phyloP scores from a whole-genome alignment of 768 basidiomycete genomes.

The Infundibulicybe gibba region DNA sequence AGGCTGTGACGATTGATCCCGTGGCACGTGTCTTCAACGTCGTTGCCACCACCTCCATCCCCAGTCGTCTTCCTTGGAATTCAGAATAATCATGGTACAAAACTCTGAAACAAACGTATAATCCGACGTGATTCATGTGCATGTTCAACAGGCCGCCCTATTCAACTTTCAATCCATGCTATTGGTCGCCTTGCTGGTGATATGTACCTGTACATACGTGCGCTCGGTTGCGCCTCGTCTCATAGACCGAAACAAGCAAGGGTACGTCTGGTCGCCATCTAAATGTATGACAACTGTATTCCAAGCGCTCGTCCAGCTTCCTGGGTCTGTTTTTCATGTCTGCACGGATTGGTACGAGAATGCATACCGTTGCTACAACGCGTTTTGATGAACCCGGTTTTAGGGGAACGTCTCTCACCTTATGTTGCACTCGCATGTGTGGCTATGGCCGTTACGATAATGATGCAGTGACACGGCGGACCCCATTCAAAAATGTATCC shows the following conservation, averaged over 20 bases:
- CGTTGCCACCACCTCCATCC: too few species aligned
- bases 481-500: too few species aligned
- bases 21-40: too few species aligned
- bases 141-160: conserved; percentile 64
- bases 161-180: conserved; percentile 98
- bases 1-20: too few species aligned
- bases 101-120: too few species aligned
- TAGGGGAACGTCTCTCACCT: conserved; percentile 93
- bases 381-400: not conserved
- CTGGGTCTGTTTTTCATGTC: conserved; percentile 93
- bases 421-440: conserved; percentile 94
- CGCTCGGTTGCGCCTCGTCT: conserved; percentile 87
- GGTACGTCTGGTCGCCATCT: conserved; percentile 47
- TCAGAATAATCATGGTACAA: too few species aligned
- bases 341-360: conserved; percentile 81
- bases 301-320: conserved; percentile 50
- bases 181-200: conserved; percentile 87
- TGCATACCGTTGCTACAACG: not conserved
- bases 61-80: too few species aligned
- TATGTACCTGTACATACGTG: conserved; percentile 97
- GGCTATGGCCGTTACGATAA: conserved; percentile 82
- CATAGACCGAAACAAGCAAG: conserved; percentile 91
- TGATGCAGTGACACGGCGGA: conserved; percentile 17
- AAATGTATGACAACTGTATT: not conserved
- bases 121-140: not conserved